Evolutionary conservation across 345 rosid species (phyloP), one percentile per base, ranked within the genome.

Genomic region (Euphorbia tirucalli): DNA sequence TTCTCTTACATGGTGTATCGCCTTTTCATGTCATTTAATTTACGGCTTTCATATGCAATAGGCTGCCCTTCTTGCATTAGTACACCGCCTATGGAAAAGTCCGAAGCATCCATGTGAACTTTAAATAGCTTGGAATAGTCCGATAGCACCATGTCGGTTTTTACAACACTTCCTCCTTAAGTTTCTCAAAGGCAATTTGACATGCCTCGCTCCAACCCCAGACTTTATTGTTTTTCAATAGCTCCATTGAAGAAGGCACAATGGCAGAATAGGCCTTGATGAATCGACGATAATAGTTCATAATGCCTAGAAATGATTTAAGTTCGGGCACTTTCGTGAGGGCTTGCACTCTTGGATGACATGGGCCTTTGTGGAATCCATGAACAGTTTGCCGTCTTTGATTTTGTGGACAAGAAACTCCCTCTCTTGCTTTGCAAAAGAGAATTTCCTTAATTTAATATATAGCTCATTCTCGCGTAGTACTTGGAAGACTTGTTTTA

Each of bases 41-140:
- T 65, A 3, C 30, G 14, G 10, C 69, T 65, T 14, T 65, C 18
- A 9, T 41, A 65, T 7, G 55, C 54, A 39, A 65, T 65, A 1
- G 18, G 54, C 18, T 65, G 69, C 3, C 30, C 16, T 11, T 65
- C 54, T 21, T 65, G 52, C 69, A 65, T 65, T 1, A 63, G 25
- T 1, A 32, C 67, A n/a, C 67, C 67, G 0, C 46, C 49, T 2
- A 44, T 44, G 15, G 13, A 11, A 7, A 44, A 44, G 15, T 44
- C 49, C 0, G 15, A 44, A 13, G 69, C 52, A 19, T 65, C 27
- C 5, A 22, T 16, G 21, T 52, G 58, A 11, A 52, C 58, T 19
- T 52, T 22, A 2, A 52, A 18, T 0, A 22, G 54, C 5, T 21
- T 43, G 32, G 31, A 7, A 11, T 21, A 28, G 13, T 58, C 7